Percentiles rank a stretch among this genome's conserved stretches.
These are phyloP conservation scores for Thalassiosira gravida DNA, from an alignment of 352 stramenopile species.

Conservation along the genomic window DNA sequence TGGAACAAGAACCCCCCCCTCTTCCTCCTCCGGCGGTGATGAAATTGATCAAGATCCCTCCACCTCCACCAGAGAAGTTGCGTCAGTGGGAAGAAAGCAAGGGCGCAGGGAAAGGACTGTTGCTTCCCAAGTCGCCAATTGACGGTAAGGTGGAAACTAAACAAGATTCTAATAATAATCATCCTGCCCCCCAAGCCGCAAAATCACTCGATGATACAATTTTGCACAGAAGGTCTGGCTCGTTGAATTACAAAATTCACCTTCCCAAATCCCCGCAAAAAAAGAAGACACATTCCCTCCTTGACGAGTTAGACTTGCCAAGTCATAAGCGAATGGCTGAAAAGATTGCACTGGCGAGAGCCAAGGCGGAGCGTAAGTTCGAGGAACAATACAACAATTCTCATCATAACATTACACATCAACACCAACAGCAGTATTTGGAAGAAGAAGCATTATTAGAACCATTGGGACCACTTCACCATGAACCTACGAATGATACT, in stretches of 20 bases:
- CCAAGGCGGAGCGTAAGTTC: conserved; percentile 68
- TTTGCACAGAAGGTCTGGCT: conserved; percentile 3
- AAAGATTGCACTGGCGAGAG: conserved; percentile 74
- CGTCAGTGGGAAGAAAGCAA: conserved; percentile 44
- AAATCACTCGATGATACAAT: neutral
- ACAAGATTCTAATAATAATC: neutral
- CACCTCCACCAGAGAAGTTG: conserved; percentile 48
- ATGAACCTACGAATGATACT: no score
- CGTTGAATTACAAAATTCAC: conserved; percentile 51
- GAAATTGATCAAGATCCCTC: conserved; percentile 55
- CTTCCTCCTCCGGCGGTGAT: no score
- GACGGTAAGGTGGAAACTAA: no score
- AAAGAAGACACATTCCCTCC: conserved; percentile 45
- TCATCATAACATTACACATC: no score
- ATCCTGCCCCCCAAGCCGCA: neutral
- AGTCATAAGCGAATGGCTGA: conserved; percentile 69
- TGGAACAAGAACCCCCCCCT: no score
- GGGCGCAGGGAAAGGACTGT: neutral
- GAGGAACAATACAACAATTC: conserved; percentile 70
- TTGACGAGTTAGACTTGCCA: conserved; percentile 52
- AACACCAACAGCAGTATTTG: conserved; percentile 3
- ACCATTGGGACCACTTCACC: neutral
- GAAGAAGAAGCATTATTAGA: conserved; percentile 19
- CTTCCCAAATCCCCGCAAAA: conserved; percentile 49
- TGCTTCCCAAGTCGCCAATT: neutral